phyloP scores from a whole-genome alignment of 805 yeast species.

The Saccharomycopsis lassenensis region DNA sequence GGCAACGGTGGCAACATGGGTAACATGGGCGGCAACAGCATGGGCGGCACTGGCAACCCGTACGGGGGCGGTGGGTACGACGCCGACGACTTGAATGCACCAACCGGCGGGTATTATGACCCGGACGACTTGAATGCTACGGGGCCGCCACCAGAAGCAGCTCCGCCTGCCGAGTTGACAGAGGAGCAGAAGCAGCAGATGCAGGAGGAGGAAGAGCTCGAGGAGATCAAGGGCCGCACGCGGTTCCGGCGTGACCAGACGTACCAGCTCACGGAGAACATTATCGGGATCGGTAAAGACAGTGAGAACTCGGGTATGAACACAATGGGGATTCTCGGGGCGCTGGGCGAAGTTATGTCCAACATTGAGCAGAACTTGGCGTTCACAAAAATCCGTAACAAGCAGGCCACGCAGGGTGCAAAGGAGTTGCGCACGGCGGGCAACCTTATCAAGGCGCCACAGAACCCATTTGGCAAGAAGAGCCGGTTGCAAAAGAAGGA shows the following conservation, averaged over 20 bases:
- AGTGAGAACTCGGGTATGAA: conserved; percentile 70
- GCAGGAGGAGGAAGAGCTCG: conserved; percentile 81
- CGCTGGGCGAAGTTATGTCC: conserved; percentile 82
- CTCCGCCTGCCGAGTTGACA: conserved; percentile 21
- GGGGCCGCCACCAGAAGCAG: conserved; percentile 17
- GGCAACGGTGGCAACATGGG: too few species aligned
- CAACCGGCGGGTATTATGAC: conserved; percentile 9
- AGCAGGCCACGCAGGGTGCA: conserved; percentile 75
- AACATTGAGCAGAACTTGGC: conserved; percentile 69
- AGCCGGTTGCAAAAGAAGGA: conserved; percentile 67
- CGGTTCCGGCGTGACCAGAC: conserved; percentile 81
- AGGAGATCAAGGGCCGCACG: conserved; percentile 72
- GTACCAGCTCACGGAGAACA: conserved; percentile 74
- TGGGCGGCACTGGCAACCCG: too few species aligned
- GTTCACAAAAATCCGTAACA: conserved; percentile 69
- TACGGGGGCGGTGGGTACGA: too few species aligned
- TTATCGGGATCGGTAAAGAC: conserved; percentile 57
- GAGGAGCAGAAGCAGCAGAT: conserved; percentile 30
- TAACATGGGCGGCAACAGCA: too few species aligned
- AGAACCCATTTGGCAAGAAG: conserved; percentile 83
- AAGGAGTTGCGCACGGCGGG: conserved; percentile 46
- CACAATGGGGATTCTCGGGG: conserved; percentile 83
- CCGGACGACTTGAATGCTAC: conserved; percentile 26
- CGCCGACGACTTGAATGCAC: conserved; percentile 25
- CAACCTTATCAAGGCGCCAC: conserved; percentile 19